Percentiles rank a stretch among this genome's conserved stretches.
Conservation (phyloP, 768 basidiomycete genomes). For the Leccinum uliginosum region DNA sequence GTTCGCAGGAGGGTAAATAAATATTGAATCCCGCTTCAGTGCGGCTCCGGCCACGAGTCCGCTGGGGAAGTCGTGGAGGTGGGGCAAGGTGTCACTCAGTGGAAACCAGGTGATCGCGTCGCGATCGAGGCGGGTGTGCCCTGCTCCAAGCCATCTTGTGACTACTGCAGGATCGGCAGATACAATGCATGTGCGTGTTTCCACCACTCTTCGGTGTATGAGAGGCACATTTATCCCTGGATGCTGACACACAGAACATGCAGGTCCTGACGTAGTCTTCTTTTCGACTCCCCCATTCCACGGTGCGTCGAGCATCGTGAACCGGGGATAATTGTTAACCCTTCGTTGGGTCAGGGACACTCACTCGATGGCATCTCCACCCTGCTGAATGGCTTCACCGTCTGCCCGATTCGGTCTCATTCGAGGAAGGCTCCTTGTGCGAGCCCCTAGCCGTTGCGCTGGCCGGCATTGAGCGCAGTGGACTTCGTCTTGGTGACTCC, state of each 20-base stretch:
- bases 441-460: conserved; percentile 66
- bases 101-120: conserved; percentile 60
- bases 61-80: conserved; percentile 64
- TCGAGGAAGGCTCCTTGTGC: conserved; percentile 65
- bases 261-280: conserved; percentile 49
- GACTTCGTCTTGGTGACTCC: conserved; percentile 61
- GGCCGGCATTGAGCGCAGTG: conserved; percentile 62
- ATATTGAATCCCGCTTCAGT: conserved; percentile 32
- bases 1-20: neutral
- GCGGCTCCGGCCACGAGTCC: conserved; percentile 68
- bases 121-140: conserved; percentile 70
- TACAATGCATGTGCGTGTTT: conserved; percentile 52
- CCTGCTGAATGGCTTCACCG: conserved; percentile 66
- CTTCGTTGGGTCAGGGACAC: conserved; percentile 39
- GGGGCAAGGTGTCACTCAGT: conserved; percentile 61
- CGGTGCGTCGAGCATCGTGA: conserved; percentile 32
- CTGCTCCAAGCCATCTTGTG: conserved; percentile 58
- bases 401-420: conserved; percentile 56
- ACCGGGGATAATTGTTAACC: neutral
- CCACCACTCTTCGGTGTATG: neutral
- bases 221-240: no score
- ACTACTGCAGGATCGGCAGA: conserved; percentile 56
- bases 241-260: conserved; percentile 1
- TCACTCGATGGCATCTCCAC: conserved; percentile 63
- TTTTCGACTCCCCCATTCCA: conserved; percentile 71